Evolutionary conservation across 176 grass and related monocot species (phyloP).

Genomic region (Thinopyrum elongatum): DNA sequence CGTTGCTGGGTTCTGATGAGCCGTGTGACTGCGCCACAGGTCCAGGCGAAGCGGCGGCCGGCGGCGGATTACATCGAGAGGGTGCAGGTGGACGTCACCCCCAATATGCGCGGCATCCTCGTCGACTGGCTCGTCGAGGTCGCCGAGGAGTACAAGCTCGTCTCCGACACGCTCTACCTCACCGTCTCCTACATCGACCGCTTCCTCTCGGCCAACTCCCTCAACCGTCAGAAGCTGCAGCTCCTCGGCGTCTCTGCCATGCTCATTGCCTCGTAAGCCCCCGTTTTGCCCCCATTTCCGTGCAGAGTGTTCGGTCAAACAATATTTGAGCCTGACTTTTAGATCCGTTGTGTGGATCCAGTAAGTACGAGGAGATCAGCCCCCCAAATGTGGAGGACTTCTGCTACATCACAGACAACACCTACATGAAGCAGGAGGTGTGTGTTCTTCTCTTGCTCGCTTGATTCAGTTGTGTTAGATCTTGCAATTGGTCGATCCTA

Average conservation of each 20-base stretch:
- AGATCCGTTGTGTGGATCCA: constrained; percentile 12
- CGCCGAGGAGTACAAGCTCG: constrained; percentile 64
- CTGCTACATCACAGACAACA: constrained; percentile 71
- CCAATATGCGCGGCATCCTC: constrained; percentile 61
- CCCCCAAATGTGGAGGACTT: constrained; percentile 70
- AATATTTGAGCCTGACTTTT: not conserved
- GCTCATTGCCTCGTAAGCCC: constrained; percentile 71
- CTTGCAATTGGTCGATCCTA: not conserved
- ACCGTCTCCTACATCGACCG: constrained; percentile 65
- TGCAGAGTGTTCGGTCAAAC: not conserved
- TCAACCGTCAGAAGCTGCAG: constrained; percentile 52
- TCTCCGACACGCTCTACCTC: constrained; percentile 70
- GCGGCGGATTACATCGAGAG: constrained; percentile 45
- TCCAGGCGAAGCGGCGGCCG: constrained; percentile 41
- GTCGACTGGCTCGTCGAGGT: constrained; percentile 90
- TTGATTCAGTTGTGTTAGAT: not conserved
- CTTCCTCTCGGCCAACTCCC: constrained; percentile 44
- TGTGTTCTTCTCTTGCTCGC: not conserved
- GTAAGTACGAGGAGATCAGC: constrained; percentile 71
- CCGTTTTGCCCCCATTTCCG: not conserved
- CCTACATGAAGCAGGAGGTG: constrained; percentile 62
- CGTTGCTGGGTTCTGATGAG: not conserved
- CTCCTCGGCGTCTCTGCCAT: constrained; percentile 66
- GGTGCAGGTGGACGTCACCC: constrained; percentile 54
- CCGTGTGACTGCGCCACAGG: not conserved